Base-by-base conservation (phyloP, 176 grass and related monocot species). In the Zoysia japonica region DNA sequence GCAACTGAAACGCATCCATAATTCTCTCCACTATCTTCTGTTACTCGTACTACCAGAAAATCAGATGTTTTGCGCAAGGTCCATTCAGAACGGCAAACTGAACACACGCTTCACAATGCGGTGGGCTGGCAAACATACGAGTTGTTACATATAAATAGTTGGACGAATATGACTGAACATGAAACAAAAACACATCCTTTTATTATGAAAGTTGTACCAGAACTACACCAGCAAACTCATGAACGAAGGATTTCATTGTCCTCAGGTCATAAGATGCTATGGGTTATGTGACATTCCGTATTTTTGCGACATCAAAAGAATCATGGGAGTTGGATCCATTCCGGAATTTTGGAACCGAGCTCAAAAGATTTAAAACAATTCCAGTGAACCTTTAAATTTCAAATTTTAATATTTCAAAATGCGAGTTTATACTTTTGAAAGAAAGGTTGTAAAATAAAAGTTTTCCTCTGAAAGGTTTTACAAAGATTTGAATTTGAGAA, bases 71-170 rank as follows among this genome's bases (percentile, higher is more conserved):
- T 3, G 69, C 17, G 70, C 48, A 65, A 71, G 71, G 71, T 70
- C 64, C 55, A 84, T 69, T 11, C 47, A 84, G 50, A 76, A 72
- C 62, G 11, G 16, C 28, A 11, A 74, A 39, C 2, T 14, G 3
- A 9, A 37, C 14, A 70, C 62, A 68, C 2, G 63, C 19, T 61
- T 64, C 15, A 9, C 19, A 12, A 74, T 68, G 28, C 12, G 2
- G 70, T 62, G 70, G 62, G 86, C 52, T 11, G 60, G n/a, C 39
- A 72, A 84, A 79, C 75, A 28, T 1, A 69, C 13, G 9, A 62
- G 36, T 14, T 60, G 42, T 35, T 60, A 55, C 28, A 75, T 47
- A 28, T 28, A 28, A 12, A 48, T 28, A 47, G 47, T 69, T 3
- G 5, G 70, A 49, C 1, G 44, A 60, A 67, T 41, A 61, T 73